Evolutionary conservation across 352 stramenopile genomes (phyloP).

Genomic region (Peronosclerospora sorghi): DNA sequence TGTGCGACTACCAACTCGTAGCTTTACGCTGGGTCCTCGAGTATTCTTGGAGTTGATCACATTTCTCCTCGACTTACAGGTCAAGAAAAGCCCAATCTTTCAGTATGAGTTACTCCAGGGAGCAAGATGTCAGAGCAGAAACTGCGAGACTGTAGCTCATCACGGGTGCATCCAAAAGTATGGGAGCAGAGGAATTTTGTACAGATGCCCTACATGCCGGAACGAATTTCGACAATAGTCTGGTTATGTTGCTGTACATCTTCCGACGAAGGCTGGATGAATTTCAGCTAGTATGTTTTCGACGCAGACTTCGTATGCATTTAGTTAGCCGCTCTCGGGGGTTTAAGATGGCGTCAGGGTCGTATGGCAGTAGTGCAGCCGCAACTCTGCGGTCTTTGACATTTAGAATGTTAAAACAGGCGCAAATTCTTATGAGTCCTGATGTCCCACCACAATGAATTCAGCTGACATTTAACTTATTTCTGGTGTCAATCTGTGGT

Average conservation of each 20-base stretch:
- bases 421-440: conserved; percentile 79
- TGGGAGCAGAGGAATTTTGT: conserved; percentile 44
- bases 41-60: conserved; percentile 67
- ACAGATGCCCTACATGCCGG: conserved; percentile 38
- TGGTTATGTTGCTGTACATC: background rate
- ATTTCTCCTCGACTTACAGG: conserved; percentile 62
- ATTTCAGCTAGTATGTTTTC: conserved; percentile 2
- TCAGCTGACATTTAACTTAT: conserved; percentile 68
- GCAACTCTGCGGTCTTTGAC: conserved; percentile 77
- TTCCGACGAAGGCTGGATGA: background rate
- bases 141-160: conserved; percentile 41
- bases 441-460: conserved; percentile 78
- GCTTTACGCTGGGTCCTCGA: conserved; percentile 53
- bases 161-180: conserved; percentile 47
- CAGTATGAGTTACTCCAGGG: conserved; percentile 68
- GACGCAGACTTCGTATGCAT: background rate
- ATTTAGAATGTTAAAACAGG: too few relatives aligned
- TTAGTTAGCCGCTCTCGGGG: conserved; percentile 4
- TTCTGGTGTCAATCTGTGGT: conserved; percentile 39
- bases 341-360: conserved; percentile 10
- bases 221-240: conserved; percentile 26
- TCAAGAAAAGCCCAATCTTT: conserved; percentile 72
- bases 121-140: conserved; percentile 19
- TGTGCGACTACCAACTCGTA: conserved; percentile 22
- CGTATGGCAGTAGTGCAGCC: conserved; percentile 59